Evolutionary conservation across 495 filamentous ascomycete species (phyloP).

Genomic region (Ramalina peruviana): DNA sequence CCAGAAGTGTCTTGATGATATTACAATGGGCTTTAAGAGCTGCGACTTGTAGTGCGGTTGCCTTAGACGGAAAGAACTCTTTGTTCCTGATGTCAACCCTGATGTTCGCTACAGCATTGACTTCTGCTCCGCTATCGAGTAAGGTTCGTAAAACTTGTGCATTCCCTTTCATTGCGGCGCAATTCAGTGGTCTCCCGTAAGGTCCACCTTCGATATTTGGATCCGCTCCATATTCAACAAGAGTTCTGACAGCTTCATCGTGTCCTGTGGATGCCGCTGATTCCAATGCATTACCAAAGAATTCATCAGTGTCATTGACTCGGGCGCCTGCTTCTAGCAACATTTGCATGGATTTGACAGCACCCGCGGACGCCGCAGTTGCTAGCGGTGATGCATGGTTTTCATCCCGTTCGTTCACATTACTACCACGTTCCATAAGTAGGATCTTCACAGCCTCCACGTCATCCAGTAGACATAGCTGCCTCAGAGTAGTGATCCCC

Average conservation of each 20-base stretch:
- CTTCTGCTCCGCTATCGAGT: no score
- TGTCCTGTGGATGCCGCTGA: conserved; percentile 15
- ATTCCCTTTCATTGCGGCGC: conserved; percentile 8
- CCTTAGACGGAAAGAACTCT: no score
- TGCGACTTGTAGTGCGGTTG: no score
- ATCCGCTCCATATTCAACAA: conserved; percentile 14
- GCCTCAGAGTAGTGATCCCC: no score
- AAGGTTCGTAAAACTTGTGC: not conserved
- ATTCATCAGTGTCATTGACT: conserved; percentile 13
- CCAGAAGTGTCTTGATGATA: conserved; percentile 5
- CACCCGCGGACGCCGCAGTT: conserved; percentile 9
- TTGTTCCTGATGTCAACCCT: no score
- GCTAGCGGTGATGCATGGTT: no score
- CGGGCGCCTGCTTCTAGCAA: conserved; percentile 20
- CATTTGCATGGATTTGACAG: conserved; percentile 6
- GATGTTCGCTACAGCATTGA: no score
- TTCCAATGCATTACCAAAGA: conserved; percentile 15
- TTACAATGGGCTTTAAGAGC: not conserved
- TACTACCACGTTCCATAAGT: no score
- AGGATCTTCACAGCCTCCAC: no score
- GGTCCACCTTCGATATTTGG: conserved; percentile 1
- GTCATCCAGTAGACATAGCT: no score
- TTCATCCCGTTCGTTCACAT: no score
- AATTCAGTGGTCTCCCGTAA: not conserved
- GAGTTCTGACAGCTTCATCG: conserved; percentile 7